Evolutionary conservation across 2,329 filamentous ascomycete species (phyloP), one percentile per base, ranked within the genome.

Genomic region (Trichoderma sp.): DNA sequence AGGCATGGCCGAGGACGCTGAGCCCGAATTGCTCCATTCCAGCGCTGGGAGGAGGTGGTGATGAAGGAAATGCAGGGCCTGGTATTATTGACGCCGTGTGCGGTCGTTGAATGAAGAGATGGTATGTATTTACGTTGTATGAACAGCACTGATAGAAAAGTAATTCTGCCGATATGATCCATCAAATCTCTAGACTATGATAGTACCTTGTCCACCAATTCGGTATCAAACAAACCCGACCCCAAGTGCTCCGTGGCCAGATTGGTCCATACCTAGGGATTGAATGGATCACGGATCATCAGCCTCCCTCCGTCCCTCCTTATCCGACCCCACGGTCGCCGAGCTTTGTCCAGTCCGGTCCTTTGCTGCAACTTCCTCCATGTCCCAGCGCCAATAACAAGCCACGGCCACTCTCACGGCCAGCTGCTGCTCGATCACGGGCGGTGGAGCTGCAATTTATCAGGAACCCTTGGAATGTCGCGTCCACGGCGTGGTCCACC

Each of bases 381-480:
- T 24, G 21, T 24, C 17, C 15, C 51, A 21, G 30, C 30, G 34
- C 30, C 26, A 52, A 34, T 17, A n/a, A 34, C 19, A n/a, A 52
- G 30, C 44, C 30, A 17, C 30, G 30, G 50, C 50, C 24, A n/a
- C 26, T 28, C 14, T 44, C 28, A 28, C 28, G 3, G 28, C 28
- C 28, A 30, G 7, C 21, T 30, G 30, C 30, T 30, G 30, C 30
- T 30, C 30, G 55, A 58, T 58, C 24, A 19, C 15, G 14, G 55
- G 17, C 24, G 59, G 59, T 63, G 59, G 59, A 26, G 59, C 54
- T 63, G 59, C 59, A 63, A 63, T 63, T 63, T 63, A 63, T 63
- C 59, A 63, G 59, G 50, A 63, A 63, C 50, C 59, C 59, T 63
- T 61, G 58, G 59, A 60, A 63, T 55, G 39, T 47, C 41, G 41